Conservation (phyloP, 2,329 filamentous ascomycete genomes). For the Trichoderma atrobrunneum region DNA sequence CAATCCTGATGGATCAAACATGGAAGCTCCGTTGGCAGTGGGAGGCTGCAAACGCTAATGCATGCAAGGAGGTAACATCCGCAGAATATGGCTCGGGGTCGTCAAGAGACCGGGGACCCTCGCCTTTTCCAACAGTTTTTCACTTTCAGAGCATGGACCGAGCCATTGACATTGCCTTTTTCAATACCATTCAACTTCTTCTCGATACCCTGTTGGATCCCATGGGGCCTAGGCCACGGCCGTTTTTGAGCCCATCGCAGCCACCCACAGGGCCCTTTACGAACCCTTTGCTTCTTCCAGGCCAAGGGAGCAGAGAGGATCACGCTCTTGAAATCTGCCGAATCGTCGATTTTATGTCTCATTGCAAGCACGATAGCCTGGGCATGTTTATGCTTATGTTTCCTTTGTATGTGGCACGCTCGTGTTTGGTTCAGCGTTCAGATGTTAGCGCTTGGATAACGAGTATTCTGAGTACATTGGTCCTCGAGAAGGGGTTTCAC, state of each 20-base stretch:
- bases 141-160: neutral
- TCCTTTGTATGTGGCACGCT: neutral
- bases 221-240: neutral
- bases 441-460: neutral
- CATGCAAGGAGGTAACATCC: neutral
- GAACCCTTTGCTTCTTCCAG: neutral
- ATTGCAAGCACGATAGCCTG: neutral
- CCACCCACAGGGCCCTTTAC: neutral
- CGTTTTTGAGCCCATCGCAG: neutral
- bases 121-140: neutral
- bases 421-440: neutral
- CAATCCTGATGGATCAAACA: neutral
- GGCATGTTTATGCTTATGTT: slow-evolving; percentile 4
- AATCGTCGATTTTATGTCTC: neutral
- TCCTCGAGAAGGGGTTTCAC: neutral
- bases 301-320: neutral
- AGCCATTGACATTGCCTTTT: neutral
- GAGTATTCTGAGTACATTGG: neutral
- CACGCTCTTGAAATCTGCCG: neutral
- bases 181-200: neutral
- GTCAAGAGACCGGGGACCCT: neutral
- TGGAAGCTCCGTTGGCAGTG: neutral
- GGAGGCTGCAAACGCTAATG: neutral
- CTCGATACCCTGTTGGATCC: neutral
- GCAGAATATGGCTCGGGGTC: neutral